Evolutionary conservation across 441 rosid species (phyloP), one percentile per base, ranked within the genome.

Genomic region (Euphorbia corollata): DNA sequence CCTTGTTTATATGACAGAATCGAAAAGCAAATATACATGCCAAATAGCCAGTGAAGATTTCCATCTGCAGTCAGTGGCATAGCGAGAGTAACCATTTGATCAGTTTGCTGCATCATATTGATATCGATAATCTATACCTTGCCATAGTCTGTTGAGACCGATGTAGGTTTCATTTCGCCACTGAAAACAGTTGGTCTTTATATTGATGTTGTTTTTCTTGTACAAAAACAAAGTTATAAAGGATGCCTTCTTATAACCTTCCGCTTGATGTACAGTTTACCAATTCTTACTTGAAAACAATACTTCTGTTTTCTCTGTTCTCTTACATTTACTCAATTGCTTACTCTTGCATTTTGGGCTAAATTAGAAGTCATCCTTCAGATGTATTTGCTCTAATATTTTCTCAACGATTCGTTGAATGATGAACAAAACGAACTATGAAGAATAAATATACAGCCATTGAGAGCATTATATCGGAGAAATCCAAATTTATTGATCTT

Each of bases 131-230:
- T 24, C 63, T 41, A 63, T 48, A 54, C 50, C 68, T 50, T 51
- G 61, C 57, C 24, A 64, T 64, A 72, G 34, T 61, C 66, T 55
- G 74, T 83, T 80, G 58, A 81, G 78, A 34, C 6, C 38, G 38
- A 34, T 34, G 6, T 34, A 34, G 38, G 38, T 34, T 34, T 34
- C 38, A 34, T 27, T 27, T 27, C 32, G 32, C 41, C 41, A 8
- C 41, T 38, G 5, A 38, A 38, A 73, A 71, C 82, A n/a, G 38
- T 75, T 3, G 92, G 87, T 2, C 77, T 51, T 4, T 19, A n/a
- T 51, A n/a, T 0, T n/a, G 1, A 16, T 51, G 23, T 51, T n/a
- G 20, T n/a, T n/a, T 8, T 51, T 18, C 7, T n/a, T n/a, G 23
- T 51, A n/a, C 23, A 51, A 8, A 16, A 3, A 45, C n/a, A 45